Evolutionary conservation across 345 rosid genomes (phyloP), one percentile per base, ranked within the genome.

Genomic region (Pelargonium nanum): DNA sequence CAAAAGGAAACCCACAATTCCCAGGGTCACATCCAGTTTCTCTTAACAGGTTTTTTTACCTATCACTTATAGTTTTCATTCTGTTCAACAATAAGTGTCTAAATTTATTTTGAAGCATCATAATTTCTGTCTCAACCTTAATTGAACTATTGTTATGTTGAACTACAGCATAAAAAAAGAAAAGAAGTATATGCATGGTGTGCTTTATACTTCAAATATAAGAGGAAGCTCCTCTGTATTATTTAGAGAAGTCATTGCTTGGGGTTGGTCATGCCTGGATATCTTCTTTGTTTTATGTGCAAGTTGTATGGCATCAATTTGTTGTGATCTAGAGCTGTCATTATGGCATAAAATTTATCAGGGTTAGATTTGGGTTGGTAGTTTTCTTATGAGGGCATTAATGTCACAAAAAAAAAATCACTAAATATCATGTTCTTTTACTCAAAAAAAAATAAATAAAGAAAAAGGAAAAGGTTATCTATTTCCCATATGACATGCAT

Each of bases 1-100:
- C 57, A 60, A 69, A 76, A 58, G 74, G 74, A 56, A 68, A 65
- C 56, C 60, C 51, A 19, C 80, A 69, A 30, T 76, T 76, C 59
- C 80, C 80, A 24, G 80, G 80, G 24, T 76, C 80, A 4, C 80
- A 76, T 50, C 80, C 80, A 22, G 80, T 76, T 62, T 76, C 80
- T 57, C 80, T 72, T 56, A 69, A 63, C 68, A 66, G 76, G 80
- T 76, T 48, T 45, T 17, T 40, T 40, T 15, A 17, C 48, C 15
- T 9, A 2, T 40, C 15, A 6, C 15, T 34, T 40, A 9, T 40
- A 9, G 15, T 40, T 40, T 40, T 17, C 15, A 40, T 40, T 40
- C 15, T 40, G 48, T 40, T 8, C 48, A 40, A 7, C 9, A 17
- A 28, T 7, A 40, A 12, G 9, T 40, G 48, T 40, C 48, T 40